A percentile compares a stretch with the other conserved stretches of the same genome.
Conservation (phyloP, 805 yeast genomes). For the Cyberlindnera japonica region DNA sequence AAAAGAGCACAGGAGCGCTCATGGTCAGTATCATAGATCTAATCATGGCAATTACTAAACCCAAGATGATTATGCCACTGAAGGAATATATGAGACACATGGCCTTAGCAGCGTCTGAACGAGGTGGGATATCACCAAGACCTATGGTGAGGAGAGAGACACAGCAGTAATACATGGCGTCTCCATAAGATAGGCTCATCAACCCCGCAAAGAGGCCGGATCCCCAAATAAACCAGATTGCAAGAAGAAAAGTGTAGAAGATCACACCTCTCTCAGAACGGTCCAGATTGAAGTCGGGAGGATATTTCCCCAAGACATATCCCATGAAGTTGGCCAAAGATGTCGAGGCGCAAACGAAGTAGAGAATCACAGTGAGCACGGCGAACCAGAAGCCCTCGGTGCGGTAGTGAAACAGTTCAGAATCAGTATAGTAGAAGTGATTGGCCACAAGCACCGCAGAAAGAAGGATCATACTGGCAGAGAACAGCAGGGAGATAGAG, state of each 20-base stretch:
- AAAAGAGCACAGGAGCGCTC: slow-evolving; percentile 57
- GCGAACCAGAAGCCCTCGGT: slow-evolving; percentile 82
- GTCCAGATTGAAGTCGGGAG: slow-evolving; percentile 65
- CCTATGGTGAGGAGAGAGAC: slow-evolving; percentile 80
- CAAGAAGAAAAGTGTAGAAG: slow-evolving; percentile 60
- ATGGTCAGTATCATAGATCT: slow-evolving; percentile 60
- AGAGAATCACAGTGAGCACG: slow-evolving; percentile 57
- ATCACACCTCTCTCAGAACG: slow-evolving; percentile 69
- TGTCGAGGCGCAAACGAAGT: slow-evolving; percentile 52
- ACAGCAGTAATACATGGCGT: slow-evolving; percentile 67
- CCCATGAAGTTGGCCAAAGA: slow-evolving; percentile 62
- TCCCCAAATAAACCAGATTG: slow-evolving; percentile 72
- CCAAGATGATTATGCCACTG: slow-evolving; percentile 68
- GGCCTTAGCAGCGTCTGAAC: slow-evolving; percentile 48
- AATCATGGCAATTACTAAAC: slow-evolving; percentile 68
- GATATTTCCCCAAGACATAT: slow-evolving; percentile 53
- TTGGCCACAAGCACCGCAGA: slow-evolving; percentile 42
- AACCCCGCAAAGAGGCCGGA: slow-evolving; percentile 51
- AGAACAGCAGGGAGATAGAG: slow-evolving; percentile 61
- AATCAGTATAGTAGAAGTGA: slow-evolving; percentile 26
- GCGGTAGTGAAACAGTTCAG: slow-evolving; percentile 23
- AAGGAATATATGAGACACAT: slow-evolving; percentile 61
- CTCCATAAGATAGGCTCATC: slow-evolving; percentile 48
- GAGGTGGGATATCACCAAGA: slow-evolving; percentile 68
- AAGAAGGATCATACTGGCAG: slow-evolving; percentile 53